Base-by-base conservation (phyloP, 257 asterid genomes). In the Leonotis leonurus region DNA sequence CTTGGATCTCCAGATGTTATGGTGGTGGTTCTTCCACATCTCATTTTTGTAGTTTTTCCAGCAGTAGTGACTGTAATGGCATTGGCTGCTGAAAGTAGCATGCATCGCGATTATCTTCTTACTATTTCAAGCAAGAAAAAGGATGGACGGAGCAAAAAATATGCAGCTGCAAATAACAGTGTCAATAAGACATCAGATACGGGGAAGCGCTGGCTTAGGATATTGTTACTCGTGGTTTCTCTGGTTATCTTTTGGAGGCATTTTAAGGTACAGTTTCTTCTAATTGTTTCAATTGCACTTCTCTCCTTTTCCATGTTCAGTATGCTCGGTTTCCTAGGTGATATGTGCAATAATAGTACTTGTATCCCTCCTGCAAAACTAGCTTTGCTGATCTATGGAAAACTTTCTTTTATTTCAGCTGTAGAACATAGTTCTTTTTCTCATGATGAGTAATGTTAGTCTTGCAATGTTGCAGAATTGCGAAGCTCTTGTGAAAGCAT, bases 1-100 rank as follows among this genome's bases (percentile, higher is more conserved):
- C 71, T 83, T 40, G 99, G 99, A 60, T 82, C 71, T 76, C 96
- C 99, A 5, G 99, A 93, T 77, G 79, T 85, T 58, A 78, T 93
- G 95, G 95, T 87, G 69, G 82, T 93, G 14, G 94, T 93, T 70
- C 80, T 89, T 75, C 83, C 85, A 9, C 97, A 93, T 82, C 85
- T 93, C 39, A 72, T 55, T 56, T 64, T 89, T 14, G 84, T 89
- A 32, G 82, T 89, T 70, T 76, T 89, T 69, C 99, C 99, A 36
- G 63, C 90, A 14, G 35, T 75, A 11, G 49, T 72, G 40, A 73
- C 74, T 37, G 73, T 75, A 24, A 63, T 76, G 52, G 80, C 62
- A 22, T 59, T 93, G 58, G 83, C 80, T 64, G 82, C 87, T 77
- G 99, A 93, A 76, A 72, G 80, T 52, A 94, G 91, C 29, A 37